These are phyloP conservation scores for Diophrys sp. DNA, from an alignment of 73 alveolate species.

Conservation along the genomic window DNA sequence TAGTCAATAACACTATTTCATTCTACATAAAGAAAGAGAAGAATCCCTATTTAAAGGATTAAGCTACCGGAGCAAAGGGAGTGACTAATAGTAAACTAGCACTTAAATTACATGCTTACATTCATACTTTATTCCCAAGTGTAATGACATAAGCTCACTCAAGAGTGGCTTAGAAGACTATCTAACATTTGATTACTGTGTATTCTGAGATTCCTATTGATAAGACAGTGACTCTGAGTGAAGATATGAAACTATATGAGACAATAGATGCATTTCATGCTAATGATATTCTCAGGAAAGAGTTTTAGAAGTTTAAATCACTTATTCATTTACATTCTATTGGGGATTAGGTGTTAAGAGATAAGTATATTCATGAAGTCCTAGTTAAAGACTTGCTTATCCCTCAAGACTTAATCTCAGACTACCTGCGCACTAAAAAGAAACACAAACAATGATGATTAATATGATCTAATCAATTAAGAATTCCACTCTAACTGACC, in stretches of 20 bases:
- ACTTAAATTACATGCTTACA: too few species aligned
- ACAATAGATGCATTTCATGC: not conserved
- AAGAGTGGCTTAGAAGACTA: not conserved
- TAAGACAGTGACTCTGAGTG: not conserved
- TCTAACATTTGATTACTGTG: not conserved
- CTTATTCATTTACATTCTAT: not conserved
- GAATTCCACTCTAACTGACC: conserved; percentile 47
- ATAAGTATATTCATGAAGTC: not conserved
- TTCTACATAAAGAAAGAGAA: not conserved
- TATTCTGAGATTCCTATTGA: not conserved
- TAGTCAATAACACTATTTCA: not conserved
- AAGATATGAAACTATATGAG: not conserved
- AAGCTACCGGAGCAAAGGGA: not conserved
- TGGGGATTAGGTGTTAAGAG: not conserved
- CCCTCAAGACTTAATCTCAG: not conserved
- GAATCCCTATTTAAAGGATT: not conserved
- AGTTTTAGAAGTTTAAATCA: not conserved
- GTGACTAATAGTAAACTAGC: too few species aligned
- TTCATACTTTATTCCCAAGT: not conserved
- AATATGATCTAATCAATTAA: conserved; percentile 41
- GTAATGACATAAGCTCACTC: not conserved
- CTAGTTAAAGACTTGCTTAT: not conserved
- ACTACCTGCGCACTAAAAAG: too few species aligned
- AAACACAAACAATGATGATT: too few species aligned
- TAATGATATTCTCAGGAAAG: not conserved